phyloP scores from a whole-genome alignment of 73 alveolate species.

The Stentor roeselii region DNA sequence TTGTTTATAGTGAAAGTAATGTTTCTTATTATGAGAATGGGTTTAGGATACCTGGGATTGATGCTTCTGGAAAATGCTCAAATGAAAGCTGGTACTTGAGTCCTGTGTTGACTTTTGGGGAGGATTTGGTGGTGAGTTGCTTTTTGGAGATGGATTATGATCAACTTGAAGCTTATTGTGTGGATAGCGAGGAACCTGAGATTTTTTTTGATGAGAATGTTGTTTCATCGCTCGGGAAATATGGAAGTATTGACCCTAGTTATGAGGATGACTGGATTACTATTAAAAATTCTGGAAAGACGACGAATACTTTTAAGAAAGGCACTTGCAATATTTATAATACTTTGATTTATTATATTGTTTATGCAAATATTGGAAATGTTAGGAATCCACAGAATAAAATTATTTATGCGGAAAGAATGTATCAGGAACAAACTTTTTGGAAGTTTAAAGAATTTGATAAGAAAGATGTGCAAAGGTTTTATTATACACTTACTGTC shows the following conservation, averaged over 20 bases:
- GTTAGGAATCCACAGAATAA: slow-evolving; percentile 21
- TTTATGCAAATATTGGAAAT: not conserved
- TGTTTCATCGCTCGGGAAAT: not conserved
- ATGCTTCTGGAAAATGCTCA: not conserved
- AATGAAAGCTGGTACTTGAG: not conserved
- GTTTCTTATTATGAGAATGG: not conserved
- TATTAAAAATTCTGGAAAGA: not conserved
- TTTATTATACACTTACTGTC: not conserved
- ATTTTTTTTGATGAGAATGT: not conserved
- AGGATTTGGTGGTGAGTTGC: not conserved
- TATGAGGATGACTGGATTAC: not conserved
- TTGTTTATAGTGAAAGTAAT: not conserved
- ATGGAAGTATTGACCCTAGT: not conserved
- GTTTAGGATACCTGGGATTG: not conserved
- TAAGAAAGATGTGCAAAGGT: not conserved
- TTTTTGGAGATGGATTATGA: not conserved
- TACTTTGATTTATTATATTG: not conserved
- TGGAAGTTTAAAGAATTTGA: not conserved
- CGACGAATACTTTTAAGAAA: not conserved
- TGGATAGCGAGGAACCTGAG: no score
- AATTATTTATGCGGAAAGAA: slow-evolving; percentile 1
- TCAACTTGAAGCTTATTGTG: not conserved
- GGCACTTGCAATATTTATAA: not conserved
- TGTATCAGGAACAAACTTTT: not conserved
- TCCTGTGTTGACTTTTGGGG: not conserved